Evolutionary conservation across 305 asterid species (phyloP).

Genomic region (Withania somnifera): DNA sequence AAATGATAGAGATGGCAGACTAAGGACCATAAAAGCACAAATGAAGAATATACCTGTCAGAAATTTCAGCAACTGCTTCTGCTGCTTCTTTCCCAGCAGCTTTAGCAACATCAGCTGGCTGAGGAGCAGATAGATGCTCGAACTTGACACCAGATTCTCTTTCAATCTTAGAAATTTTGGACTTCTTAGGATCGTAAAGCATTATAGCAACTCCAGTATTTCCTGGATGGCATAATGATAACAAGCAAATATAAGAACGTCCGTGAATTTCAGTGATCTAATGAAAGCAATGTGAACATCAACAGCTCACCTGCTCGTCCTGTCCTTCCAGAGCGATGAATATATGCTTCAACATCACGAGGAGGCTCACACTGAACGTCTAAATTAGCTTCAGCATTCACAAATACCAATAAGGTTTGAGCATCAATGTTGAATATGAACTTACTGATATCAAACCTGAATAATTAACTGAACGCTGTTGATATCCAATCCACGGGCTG

Average conservation of each 20-base stretch:
- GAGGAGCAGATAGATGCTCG: conserved; percentile 85
- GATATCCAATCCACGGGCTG: conserved; percentile 89
- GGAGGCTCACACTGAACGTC: conserved; percentile 87
- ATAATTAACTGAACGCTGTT: conserved; percentile 80
- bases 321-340: conserved; percentile 95
- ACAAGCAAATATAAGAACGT: neutral
- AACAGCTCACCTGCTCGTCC: conserved; percentile 68
- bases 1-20: neutral
- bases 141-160: conserved; percentile 91
- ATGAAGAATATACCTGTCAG: conserved; percentile 49
- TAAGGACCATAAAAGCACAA: neutral
- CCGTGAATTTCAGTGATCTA: neutral
- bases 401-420: neutral
- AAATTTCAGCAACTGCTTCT: conserved; percentile 46
- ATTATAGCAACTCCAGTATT: conserved; percentile 83
- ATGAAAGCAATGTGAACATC: neutral
- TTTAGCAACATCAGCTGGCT: conserved; percentile 89
- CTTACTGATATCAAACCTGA: conserved; percentile 39
- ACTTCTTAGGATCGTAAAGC: conserved; percentile 89
- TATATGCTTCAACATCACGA: conserved; percentile 88
- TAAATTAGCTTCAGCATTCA: conserved; percentile 3
- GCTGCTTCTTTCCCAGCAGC: conserved; percentile 80
- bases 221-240: conserved; percentile 28
- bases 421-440: neutral
- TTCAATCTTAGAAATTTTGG: conserved; percentile 74